phyloP scores from a whole-genome alignment of 164 flowering plant species.

The Echeveria elegans region DNA sequence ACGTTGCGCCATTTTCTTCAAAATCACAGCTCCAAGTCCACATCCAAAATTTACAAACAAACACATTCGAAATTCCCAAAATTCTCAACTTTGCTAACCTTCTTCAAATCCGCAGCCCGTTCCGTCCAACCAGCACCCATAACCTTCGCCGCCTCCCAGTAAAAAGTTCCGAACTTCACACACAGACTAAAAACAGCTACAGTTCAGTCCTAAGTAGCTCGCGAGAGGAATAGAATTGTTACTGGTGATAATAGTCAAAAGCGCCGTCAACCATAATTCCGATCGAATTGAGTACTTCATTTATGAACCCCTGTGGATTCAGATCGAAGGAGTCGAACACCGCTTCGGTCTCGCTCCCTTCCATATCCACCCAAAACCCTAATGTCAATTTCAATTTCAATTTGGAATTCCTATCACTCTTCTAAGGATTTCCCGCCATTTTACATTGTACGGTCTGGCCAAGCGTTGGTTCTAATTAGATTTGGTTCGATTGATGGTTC shows the following conservation, averaged over 20 bases:
- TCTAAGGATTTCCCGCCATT: no score
- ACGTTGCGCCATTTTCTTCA: conserved; percentile 37
- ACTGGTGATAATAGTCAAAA: conserved; percentile 50
- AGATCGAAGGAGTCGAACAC: conserved; percentile 52
- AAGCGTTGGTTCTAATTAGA: no score
- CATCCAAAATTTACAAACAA: neutral
- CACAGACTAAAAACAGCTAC: neutral
- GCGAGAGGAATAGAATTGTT: conserved; percentile 10
- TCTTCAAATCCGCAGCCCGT: conserved; percentile 32
- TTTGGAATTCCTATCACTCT: no score
- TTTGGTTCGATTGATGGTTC: no score
- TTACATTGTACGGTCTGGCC: no score
- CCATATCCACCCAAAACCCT: conserved; percentile 21
- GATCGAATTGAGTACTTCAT: conserved; percentile 55
- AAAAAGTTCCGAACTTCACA: neutral
- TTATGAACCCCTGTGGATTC: conserved; percentile 71
- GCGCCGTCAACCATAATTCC: conserved; percentile 64
- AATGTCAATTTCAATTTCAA: neutral
- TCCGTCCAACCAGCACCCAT: conserved; percentile 31
- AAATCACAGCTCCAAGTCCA: conserved; percentile 25
- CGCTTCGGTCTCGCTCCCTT: conserved; percentile 53
- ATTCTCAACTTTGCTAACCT: conserved; percentile 26
- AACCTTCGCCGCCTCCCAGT: conserved; percentile 41
- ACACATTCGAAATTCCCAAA: neutral
- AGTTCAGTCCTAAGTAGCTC: neutral